phyloP scores from a whole-genome alignment of 306 rosid genomes.

The Psophocarpus tetragonolobus region DNA sequence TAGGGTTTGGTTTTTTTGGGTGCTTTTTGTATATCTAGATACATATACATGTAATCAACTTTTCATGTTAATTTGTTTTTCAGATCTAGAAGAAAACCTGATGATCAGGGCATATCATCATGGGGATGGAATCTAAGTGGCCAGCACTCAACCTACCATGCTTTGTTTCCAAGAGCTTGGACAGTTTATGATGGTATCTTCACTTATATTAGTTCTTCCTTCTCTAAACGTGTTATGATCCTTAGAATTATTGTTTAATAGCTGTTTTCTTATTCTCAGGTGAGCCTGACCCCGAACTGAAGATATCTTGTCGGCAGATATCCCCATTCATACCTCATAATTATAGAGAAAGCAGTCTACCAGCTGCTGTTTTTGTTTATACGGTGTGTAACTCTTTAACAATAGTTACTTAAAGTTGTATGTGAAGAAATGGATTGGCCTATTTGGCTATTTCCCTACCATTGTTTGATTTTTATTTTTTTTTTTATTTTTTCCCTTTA shows the following conservation, averaged over 20 bases:
- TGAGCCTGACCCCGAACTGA: slow-evolving; percentile 96
- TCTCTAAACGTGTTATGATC: not conserved
- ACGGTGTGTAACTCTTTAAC: slow-evolving; percentile 58
- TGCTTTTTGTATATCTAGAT: slow-evolving; percentile 20
- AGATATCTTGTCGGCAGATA: slow-evolving; percentile 94
- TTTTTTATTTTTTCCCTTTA: not conserved
- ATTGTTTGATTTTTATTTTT: not conserved
- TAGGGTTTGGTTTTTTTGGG: slow-evolving; percentile 8
- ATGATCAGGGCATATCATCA: slow-evolving; percentile 89
- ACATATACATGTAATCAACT: slow-evolving; percentile 11
- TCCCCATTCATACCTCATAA: slow-evolving; percentile 96
- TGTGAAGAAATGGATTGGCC: not conserved
- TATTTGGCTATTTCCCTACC: slow-evolving; percentile 14
- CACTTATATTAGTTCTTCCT: slow-evolving; percentile 31
- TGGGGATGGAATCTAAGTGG: slow-evolving; percentile 99
- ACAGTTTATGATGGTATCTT: slow-evolving; percentile 89
- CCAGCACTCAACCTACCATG: slow-evolving; percentile 98
- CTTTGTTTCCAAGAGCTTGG: slow-evolving; percentile 99
- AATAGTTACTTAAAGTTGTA: not conserved
- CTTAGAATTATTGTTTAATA: slow-evolving; percentile 24
- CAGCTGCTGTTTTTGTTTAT: slow-evolving; percentile 92
- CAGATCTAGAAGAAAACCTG: slow-evolving; percentile 58
- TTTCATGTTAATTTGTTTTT: slow-evolving; percentile 20
- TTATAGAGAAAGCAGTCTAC: slow-evolving; percentile 95
- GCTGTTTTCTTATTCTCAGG: slow-evolving; percentile 49